Percentiles rank a stretch among this genome's conserved stretches.
These are phyloP conservation scores for Aspergillus asperescens DNA, from an alignment of 495 filamentous ascomycete species.

Conservation along the genomic window DNA sequence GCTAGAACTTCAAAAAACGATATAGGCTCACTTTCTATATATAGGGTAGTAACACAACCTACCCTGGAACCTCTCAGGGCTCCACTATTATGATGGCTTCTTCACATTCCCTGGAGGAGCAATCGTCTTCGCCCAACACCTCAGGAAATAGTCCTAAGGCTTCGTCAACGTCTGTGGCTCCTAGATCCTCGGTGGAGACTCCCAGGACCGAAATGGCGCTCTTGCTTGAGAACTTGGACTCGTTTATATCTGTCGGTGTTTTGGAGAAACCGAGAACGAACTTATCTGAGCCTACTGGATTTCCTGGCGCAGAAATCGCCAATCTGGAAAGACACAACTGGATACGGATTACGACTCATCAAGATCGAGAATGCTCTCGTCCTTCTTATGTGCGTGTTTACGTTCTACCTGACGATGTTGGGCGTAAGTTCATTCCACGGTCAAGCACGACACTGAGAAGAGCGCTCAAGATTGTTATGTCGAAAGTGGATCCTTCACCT, in stretches of 20 bases:
- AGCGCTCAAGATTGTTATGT: slow-evolving; percentile 48
- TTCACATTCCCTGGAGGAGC: neutral
- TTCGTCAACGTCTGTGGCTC: neutral
- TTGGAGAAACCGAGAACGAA: slow-evolving; percentile 16
- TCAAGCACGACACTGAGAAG: slow-evolving; percentile 37
- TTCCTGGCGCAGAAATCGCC: slow-evolving; percentile 20
- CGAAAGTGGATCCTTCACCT: slow-evolving; percentile 50
- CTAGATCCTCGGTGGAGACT: neutral
- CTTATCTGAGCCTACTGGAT: slow-evolving; percentile 12
- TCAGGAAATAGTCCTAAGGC: neutral
- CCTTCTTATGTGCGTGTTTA: slow-evolving; percentile 50
- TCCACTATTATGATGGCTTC: neutral
- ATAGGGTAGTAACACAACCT: slow-evolving; percentile 2
- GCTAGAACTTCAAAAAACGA: neutral
- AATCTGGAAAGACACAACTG: slow-evolving; percentile 28
- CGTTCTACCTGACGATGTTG: slow-evolving; percentile 62
- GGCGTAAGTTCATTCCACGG: slow-evolving; percentile 43
- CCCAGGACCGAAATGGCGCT: neutral
- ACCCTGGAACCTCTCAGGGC: neutral
- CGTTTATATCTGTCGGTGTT: slow-evolving; percentile 22
- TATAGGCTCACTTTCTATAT: neutral
- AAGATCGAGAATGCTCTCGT: slow-evolving; percentile 15
- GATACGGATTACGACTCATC: slow-evolving; percentile 25
- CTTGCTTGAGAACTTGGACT: slow-evolving; percentile 5
- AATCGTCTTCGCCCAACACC: neutral